Evolutionary conservation across 495 filamentous ascomycete species (phyloP), one percentile per base, ranked within the genome.

Genomic region (Thozetella sp.): DNA sequence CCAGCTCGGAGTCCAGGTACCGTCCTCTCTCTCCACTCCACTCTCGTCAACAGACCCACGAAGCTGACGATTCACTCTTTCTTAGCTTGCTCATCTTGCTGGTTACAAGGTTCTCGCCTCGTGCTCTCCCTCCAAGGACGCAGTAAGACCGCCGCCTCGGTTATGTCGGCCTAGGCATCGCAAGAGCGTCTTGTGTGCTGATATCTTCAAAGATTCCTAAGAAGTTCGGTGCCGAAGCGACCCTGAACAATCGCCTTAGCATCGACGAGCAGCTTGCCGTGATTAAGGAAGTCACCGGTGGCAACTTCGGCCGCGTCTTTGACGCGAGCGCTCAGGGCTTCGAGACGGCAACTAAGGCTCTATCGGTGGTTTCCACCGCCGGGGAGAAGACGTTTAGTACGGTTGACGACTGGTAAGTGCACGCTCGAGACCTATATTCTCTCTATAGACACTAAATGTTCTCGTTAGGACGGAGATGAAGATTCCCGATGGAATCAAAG

Each of bases 91-190:
- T 11, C 69, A 68, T 25, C 59, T 72, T 9, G 63, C 64, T 26
- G 75, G 74, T 0, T 81, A 74, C 60, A 77, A 77, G 58, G 76
- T 81, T 9, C 60, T 76, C 2, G 72, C 76, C 2, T 72, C 73
- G 11, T 79, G 72, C 57, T 80, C 78, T 10, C 60, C 65, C 11
- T 65, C 61, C 23, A 75, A 75, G 46, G 53, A 57, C 17, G 55
- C 64, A 43, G 75, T 75, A 62, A 20, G 60, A 56, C 30, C 2
- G 10, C 2, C 12, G 26, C n/a, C 3, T 22, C 17, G 25, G 13
- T 19, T 1, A 6, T 10, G 1, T 22, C 25, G 17, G 22, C 48
- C 30, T 9, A 37, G 6, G 6, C 30, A 17, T 37, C 30, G 30
- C 6, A 6, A 17, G n/a, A 51, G 24, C 24, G 2, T 37, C n/a